These are phyloP conservation scores for Neurospora sp. DNA, from an alignment of 495 filamentous ascomycete genomes.

Conservation along the genomic window DNA sequence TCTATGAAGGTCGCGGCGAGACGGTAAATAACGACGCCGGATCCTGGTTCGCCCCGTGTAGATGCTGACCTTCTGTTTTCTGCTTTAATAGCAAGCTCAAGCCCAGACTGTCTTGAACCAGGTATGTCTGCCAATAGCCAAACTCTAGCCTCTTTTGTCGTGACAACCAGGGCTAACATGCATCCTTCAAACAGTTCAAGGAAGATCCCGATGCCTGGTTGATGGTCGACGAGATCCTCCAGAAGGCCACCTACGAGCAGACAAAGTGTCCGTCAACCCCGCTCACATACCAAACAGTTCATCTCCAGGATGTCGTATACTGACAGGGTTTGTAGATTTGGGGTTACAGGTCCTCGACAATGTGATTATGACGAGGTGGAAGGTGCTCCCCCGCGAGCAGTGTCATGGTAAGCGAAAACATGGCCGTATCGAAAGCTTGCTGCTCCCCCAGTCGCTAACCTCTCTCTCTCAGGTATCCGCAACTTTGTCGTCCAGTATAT, in stretches of 20 bases:
- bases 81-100: slow-evolving; percentile 75
- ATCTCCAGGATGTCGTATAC: slow-evolving; percentile 14
- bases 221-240: slow-evolving; percentile 88
- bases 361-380: slow-evolving; percentile 99
- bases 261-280: slow-evolving; percentile 72
- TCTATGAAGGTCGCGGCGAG: slow-evolving; percentile 92
- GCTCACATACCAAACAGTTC: background rate
- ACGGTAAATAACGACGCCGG: slow-evolving; percentile 47
- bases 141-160: background rate
- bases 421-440: background rate
- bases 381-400: slow-evolving; percentile 88
- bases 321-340: slow-evolving; percentile 57
- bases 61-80: slow-evolving; percentile 18
- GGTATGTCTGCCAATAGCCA: slow-evolving; percentile 40
- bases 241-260: slow-evolving; percentile 80
- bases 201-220: slow-evolving; percentile 98
- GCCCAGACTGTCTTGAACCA: slow-evolving; percentile 91
- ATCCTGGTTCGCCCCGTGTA: slow-evolving; percentile 1
- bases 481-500: slow-evolving; percentile 98
- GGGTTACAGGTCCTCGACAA: slow-evolving; percentile 93
- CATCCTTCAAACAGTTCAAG: slow-evolving; percentile 61
- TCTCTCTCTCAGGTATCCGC: slow-evolving; percentile 61
- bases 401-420: slow-evolving; percentile 57
- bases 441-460: background rate
- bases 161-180: slow-evolving; percentile 17